Conservation (phyloP, 139 green algal genomes). For the Chlamydomonas asymmetrica region DNA sequence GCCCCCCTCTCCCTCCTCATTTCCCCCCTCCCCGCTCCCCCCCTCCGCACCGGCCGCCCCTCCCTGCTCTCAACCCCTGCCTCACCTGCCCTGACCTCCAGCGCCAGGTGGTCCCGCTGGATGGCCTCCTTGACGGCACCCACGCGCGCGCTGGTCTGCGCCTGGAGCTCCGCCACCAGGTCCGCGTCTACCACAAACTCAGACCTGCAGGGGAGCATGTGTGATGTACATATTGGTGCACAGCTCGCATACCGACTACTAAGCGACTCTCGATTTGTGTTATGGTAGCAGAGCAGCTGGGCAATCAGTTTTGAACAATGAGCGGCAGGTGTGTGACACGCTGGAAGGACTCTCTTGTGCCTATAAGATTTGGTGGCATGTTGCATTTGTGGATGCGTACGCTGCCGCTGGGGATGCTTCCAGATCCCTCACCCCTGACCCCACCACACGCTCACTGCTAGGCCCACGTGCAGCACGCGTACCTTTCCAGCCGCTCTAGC, state of each 20-base stretch:
- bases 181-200: conserved; percentile 44
- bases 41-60: too few relatives aligned
- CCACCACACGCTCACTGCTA: neutral
- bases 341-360: neutral
- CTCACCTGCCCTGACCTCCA: too few relatives aligned
- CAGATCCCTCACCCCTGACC: neutral
- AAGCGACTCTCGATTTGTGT: neutral
- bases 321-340: too few relatives aligned
- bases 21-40: too few relatives aligned
- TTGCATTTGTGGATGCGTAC: neutral
- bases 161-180: conserved; percentile 37
- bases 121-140: conserved; percentile 2
- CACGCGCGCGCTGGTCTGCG: conserved; percentile 29
- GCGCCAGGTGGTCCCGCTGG: conserved; percentile 15
- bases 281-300: neutral
- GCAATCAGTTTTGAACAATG: neutral
- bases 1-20: too few relatives aligned
- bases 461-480: neutral
- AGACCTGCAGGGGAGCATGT: neutral
- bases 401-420: neutral
- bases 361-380: neutral
- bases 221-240: neutral
- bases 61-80: too few relatives aligned
- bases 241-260: neutral
- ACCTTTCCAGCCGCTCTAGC: conserved; percentile 25